Percentiles rank a stretch among this genome's conserved stretches.
These are phyloP conservation scores for Talaromyces adpressus DNA, from an alignment of 495 filamentous ascomycete genomes.

Conservation along the genomic window DNA sequence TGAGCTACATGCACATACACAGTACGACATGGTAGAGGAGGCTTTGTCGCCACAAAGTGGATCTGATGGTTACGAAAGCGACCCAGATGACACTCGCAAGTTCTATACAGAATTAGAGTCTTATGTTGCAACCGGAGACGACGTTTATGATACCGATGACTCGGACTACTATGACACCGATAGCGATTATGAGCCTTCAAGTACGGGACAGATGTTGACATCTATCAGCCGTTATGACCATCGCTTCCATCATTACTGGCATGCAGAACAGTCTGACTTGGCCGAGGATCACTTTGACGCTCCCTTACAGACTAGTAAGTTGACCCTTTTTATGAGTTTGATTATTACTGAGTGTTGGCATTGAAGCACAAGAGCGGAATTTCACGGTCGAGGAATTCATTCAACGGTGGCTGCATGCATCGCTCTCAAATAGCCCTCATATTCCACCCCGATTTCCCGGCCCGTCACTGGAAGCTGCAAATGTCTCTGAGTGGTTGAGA, in stretches of 20 bases:
- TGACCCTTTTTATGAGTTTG: neutral
- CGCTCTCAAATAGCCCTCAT: neutral
- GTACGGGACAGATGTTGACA: conserved; percentile 9
- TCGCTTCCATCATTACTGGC: neutral
- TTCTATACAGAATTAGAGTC: conserved; percentile 21
- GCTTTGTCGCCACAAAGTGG: neutral
- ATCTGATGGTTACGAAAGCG: conserved; percentile 15
- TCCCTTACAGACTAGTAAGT: conserved; percentile 30
- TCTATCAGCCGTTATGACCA: conserved; percentile 30
- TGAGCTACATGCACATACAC: neutral
- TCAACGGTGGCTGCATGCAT: conserved; percentile 22
- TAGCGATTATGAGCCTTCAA: conserved; percentile 9
- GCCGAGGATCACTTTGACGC: conserved; percentile 20
- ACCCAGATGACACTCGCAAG: conserved; percentile 26
- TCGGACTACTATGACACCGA: conserved; percentile 23
- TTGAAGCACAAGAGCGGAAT: conserved; percentile 34
- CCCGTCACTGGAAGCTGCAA: conserved; percentile 15
- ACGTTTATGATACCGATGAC: conserved; percentile 5
- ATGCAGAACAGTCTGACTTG: conserved; percentile 9
- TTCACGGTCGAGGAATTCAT: conserved; percentile 40
- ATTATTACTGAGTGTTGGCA: conserved; percentile 9
- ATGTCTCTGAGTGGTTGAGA: conserved; percentile 29
- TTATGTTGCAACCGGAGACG: neutral
- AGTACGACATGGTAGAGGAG: neutral
- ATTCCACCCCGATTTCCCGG: conserved; percentile 12